Evolutionary conservation across 352 stramenopile species (phyloP).

Genomic region (Phytophthora kernoviae): DNA sequence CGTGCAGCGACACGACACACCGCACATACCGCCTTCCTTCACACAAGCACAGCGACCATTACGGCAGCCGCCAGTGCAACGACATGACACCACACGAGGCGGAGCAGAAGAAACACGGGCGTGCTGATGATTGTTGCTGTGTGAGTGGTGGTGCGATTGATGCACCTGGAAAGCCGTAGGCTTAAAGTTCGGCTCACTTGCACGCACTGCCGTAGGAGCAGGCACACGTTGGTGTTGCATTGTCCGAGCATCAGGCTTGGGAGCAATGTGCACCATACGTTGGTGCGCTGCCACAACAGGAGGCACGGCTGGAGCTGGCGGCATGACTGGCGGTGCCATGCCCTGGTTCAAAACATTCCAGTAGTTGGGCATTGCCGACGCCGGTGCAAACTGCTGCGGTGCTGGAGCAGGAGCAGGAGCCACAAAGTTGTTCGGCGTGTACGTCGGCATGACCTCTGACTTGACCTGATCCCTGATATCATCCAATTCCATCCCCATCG

Average conservation of each 20-base stretch:
- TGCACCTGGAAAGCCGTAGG: conserved; percentile 3
- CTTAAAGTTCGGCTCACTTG: conserved; percentile 20
- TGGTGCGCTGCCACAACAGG: conserved; percentile 20
- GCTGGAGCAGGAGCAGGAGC: conserved; percentile 8
- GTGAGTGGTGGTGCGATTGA: conserved; percentile 6
- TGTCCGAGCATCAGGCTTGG: conserved; percentile 54
- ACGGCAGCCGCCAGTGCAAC: conserved; percentile 80
- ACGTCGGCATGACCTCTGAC: conserved; percentile 11
- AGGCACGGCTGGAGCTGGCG: conserved; percentile 31
- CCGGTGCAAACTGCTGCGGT: conserved; percentile 59
- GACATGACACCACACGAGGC: conserved; percentile 68
- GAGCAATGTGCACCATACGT: conserved; percentile 78
- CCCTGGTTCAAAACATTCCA: conserved; percentile 87
- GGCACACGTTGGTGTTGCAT: conserved; percentile 18
- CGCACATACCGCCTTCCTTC: conserved; percentile 84
- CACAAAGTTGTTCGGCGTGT: conserved; percentile 13
- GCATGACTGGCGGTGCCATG: conserved; percentile 35
- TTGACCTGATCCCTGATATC: conserved; percentile 26
- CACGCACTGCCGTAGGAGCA: conserved; percentile 10
- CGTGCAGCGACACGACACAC: conserved; percentile 75
- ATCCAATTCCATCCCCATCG: conserved; percentile 44
- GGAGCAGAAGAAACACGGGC: conserved; percentile 16
- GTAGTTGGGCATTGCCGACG: conserved; percentile 83
- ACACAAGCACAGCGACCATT: conserved; percentile 85
- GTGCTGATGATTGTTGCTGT: conserved; percentile 16